A percentile compares a stretch with the other conserved stretches of the same genome.
Evolutionary conservation across 306 rosid species (phyloP).

Genomic region (Gleditsia sinensis): DNA sequence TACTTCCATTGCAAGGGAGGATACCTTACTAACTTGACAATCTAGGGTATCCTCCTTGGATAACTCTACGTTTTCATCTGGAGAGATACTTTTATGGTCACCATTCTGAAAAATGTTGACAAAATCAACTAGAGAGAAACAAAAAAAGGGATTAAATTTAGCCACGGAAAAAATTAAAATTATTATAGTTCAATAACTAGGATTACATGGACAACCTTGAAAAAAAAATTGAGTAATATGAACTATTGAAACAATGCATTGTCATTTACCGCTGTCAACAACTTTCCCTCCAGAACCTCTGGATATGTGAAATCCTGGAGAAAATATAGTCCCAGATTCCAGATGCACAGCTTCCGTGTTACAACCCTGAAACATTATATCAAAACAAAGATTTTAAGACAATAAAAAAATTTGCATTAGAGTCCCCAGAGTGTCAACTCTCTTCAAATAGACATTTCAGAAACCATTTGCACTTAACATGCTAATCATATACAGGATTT

Average conservation of each 20-base stretch:
- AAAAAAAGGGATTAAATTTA: conserved; percentile 35
- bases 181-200: conserved; percentile 29
- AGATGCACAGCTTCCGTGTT: conserved; percentile 47
- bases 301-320: conserved; percentile 80
- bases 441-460: conserved; percentile 24
- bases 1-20: conserved; percentile 47
- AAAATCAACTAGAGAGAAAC: conserved; percentile 65
- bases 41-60: conserved; percentile 38
- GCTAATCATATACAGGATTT: neutral
- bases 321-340: conserved; percentile 77
- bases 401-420: neutral
- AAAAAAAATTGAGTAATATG: conserved; percentile 8
- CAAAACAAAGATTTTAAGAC: neutral
- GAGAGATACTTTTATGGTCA: conserved; percentile 48
- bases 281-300: conserved; percentile 63
- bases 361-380: conserved; percentile 54
- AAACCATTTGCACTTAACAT: conserved; percentile 18
- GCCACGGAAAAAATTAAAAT: conserved; percentile 7
- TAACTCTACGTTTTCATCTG: conserved; percentile 42
- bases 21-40: conserved; percentile 38
- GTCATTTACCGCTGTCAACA: conserved; percentile 70
- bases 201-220: conserved; percentile 10
- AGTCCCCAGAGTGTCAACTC: neutral
- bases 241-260: neutral
- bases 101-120: conserved; percentile 68